Evolutionary conservation across 202 grass and related monocot genomes (phyloP).

Genomic region (Saccharum hybrid): DNA sequence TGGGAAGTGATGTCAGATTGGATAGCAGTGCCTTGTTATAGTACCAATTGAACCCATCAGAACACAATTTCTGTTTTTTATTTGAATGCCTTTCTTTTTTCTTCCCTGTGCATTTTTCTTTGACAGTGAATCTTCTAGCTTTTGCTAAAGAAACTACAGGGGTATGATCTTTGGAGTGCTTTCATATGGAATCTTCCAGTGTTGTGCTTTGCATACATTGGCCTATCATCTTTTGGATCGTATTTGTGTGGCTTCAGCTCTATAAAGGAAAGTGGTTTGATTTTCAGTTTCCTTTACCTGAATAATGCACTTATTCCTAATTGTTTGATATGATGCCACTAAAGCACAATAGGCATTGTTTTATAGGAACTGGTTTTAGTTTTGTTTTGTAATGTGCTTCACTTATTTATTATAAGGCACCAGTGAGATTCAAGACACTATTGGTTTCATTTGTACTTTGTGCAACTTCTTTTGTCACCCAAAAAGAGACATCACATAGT

Average conservation of each 20-base stretch:
- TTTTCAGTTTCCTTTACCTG: conserved; percentile 14
- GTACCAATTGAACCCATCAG: neutral
- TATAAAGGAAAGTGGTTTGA: conserved; percentile 31
- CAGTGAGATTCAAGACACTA: too few species aligned
- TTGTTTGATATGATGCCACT: too few species aligned
- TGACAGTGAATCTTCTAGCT: conserved; percentile 4
- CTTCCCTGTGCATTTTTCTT: neutral
- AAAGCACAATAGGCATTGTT: too few species aligned
- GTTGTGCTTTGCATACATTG: conserved; percentile 35
- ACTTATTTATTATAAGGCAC: too few species aligned
- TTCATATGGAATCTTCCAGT: conserved; percentile 45
- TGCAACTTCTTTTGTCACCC: too few species aligned
- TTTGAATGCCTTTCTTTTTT: neutral
- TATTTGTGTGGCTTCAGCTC: conserved; percentile 34
- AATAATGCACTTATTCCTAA: too few species aligned
- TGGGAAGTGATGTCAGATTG: conserved; percentile 4
- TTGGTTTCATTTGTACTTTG: too few species aligned
- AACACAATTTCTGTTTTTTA: neutral
- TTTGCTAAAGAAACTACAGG: conserved; percentile 35
- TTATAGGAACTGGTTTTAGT: too few species aligned
- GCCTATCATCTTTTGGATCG: conserved; percentile 29
- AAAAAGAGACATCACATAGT: too few species aligned
- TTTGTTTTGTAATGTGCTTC: too few species aligned
- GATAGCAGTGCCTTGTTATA: neutral
- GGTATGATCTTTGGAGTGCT: conserved; percentile 32